A percentile compares a stretch with the other conserved stretches of the same genome.
These are phyloP conservation scores for Basipetospora sp. DNA, from an alignment of 2,329 filamentous ascomycete species.

Conservation along the genomic window DNA sequence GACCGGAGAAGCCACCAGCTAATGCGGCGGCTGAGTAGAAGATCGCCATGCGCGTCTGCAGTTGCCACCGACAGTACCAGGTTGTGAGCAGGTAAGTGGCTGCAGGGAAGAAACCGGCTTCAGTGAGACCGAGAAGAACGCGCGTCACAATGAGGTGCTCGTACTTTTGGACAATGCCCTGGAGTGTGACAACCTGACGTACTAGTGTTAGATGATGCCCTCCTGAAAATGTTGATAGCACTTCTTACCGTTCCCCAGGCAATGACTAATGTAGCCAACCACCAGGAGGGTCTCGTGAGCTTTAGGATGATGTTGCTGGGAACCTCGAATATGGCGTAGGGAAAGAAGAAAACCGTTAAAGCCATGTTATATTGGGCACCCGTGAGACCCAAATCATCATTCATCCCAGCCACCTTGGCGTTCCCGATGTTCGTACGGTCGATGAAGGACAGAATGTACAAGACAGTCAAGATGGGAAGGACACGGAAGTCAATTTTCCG, in stretches of 20 bases:
- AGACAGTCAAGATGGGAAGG: too few species aligned
- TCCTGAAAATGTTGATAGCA: too few species aligned
- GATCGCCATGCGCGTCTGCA: slow-evolving; percentile 45
- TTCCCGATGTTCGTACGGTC: slow-evolving; percentile 23
- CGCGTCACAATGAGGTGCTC: slow-evolving; percentile 3
- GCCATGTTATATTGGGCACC: slow-evolving; percentile 42
- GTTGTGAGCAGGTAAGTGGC: slow-evolving; percentile 35
- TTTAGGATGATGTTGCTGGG: slow-evolving; percentile 45
- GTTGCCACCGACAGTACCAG: slow-evolving; percentile 45
- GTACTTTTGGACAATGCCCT: slow-evolving; percentile 33
- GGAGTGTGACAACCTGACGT: too few species aligned
- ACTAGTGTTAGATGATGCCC: too few species aligned
- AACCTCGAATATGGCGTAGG: slow-evolving; percentile 67
- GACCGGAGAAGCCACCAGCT: slow-evolving; percentile 61
- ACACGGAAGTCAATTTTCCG: too few species aligned
- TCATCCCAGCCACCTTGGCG: slow-evolving; percentile 18
- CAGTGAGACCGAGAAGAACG: slow-evolving; percentile 6
- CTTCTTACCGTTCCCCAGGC: slow-evolving; percentile 37
- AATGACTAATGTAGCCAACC: slow-evolving; percentile 39
- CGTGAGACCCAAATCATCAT: slow-evolving; percentile 30
- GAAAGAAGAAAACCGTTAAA: slow-evolving; percentile 52
- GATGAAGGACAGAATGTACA: too few species aligned
- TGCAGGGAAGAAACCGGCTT: slow-evolving; percentile 9
- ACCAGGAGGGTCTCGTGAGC: slow-evolving; percentile 33
- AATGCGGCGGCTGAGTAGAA: slow-evolving; percentile 75